A percentile compares a stretch with the other conserved stretches of the same genome.
These are phyloP conservation scores for Tylopilus balloui DNA, from an alignment of 768 basidiomycete genomes.

Conservation along the genomic window DNA sequence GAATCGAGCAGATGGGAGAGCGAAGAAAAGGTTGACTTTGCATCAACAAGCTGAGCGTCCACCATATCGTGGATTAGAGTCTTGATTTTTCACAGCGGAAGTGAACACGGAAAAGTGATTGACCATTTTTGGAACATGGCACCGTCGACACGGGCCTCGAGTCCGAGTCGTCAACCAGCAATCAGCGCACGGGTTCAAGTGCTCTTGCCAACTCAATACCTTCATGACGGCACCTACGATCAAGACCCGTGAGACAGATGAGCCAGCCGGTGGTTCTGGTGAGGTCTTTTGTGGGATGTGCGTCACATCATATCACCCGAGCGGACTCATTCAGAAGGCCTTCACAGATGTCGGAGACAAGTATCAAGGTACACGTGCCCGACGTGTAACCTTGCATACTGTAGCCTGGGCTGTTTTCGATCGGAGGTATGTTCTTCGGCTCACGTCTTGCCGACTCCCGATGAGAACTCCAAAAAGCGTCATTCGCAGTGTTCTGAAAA, in stretches of 20 bases:
- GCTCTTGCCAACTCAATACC: background rate
- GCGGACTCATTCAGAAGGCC: background rate
- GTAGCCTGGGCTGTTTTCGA: constrained; percentile 75
- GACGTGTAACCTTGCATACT: constrained; percentile 75
- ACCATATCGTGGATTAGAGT: constrained; percentile 33
- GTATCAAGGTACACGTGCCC: constrained; percentile 81
- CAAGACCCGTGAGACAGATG: constrained; percentile 15
- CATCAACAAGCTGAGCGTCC: constrained; percentile 44
- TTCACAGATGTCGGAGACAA: constrained; percentile 64
- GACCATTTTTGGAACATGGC: background rate
- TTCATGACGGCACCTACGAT: constrained; percentile 15
- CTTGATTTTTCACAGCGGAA: no score
- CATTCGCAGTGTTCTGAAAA: constrained; percentile 76
- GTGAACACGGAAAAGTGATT: background rate
- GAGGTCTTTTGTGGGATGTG: constrained; percentile 43
- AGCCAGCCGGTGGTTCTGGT: background rate
- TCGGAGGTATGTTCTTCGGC: constrained; percentile 47
- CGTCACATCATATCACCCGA: constrained; percentile 16
- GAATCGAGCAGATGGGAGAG: constrained; percentile 81
- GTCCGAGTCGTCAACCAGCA: no score
- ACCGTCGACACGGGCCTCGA: no score
- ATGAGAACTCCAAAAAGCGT: constrained; percentile 29
- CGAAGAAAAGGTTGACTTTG: constrained; percentile 46
- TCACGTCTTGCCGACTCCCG: background rate
- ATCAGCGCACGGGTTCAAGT: background rate